A percentile compares a stretch with the other conserved stretches of the same genome.
phyloP scores from a whole-genome alignment of 2,329 filamentous ascomycete species.

The Cytospora piceae region DNA sequence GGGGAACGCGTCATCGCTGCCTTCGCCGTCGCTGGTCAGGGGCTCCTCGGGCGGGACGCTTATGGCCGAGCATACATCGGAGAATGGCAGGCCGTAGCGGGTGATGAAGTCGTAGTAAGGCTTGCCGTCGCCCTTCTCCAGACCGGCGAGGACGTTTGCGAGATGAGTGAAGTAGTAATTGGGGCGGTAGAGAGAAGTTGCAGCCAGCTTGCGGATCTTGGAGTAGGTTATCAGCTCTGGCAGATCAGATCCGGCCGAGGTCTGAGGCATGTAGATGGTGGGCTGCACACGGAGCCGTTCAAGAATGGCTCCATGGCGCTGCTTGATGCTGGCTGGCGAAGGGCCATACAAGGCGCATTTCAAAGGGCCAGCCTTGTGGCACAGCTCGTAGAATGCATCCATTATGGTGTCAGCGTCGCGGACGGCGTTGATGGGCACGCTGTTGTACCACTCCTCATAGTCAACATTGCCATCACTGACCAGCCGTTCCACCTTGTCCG shows the following conservation, averaged over 20 bases:
- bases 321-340: slow-evolving; percentile 44
- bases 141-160: slow-evolving; percentile 47
- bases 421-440: slow-evolving; percentile 51
- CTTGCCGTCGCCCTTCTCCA: slow-evolving; percentile 49
- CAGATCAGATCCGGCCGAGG: slow-evolving; percentile 42
- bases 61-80: slow-evolving; percentile 39
- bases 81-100: slow-evolving; percentile 25
- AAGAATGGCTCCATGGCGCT: slow-evolving; percentile 46
- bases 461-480: slow-evolving; percentile 57
- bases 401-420: slow-evolving; percentile 59
- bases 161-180: slow-evolving; percentile 46
- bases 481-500: slow-evolving; percentile 53
- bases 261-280: slow-evolving; percentile 44
- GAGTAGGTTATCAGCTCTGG: slow-evolving; percentile 56
- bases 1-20: slow-evolving; percentile 47
- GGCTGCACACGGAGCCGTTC: slow-evolving; percentile 46
- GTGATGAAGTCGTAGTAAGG: slow-evolving; percentile 46
- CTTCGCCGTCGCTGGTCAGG: slow-evolving; percentile 38
- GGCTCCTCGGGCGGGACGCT: slow-evolving; percentile 40
- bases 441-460: slow-evolving; percentile 57
- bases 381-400: slow-evolving; percentile 56
- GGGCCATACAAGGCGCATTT: slow-evolving; percentile 50
- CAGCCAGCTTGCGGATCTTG: slow-evolving; percentile 48
- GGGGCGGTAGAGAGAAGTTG: slow-evolving; percentile 50
- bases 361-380: slow-evolving; percentile 54